Evolutionary conservation across 129 eudicot genomes (phyloP).

Genomic region (Pittosporum tobira): DNA sequence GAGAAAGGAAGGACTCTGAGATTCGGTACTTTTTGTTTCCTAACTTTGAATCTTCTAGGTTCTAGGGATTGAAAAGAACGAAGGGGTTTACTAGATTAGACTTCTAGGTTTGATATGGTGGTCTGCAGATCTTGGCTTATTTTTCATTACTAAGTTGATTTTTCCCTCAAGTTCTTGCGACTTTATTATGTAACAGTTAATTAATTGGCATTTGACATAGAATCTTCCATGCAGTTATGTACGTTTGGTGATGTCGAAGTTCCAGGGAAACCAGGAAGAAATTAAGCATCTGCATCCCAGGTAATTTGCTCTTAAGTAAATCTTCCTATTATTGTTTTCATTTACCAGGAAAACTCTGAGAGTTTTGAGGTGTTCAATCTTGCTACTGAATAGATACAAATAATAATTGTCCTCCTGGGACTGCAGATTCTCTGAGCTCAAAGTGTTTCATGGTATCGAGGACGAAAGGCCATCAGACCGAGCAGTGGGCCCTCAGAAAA

Average conservation of each 20-base stretch:
- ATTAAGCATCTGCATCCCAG: conserved; percentile 70
- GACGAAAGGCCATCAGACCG: conserved; percentile 58
- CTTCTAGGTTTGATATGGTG: too few species aligned
- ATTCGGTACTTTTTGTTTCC: conserved; percentile 47
- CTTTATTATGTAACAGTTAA: too few species aligned
- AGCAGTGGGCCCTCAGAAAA: conserved; percentile 78
- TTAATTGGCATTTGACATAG: conserved; percentile 11
- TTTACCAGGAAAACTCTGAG: background rate
- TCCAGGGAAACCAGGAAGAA: conserved; percentile 49
- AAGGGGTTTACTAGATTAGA: too few species aligned
- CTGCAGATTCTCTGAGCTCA: conserved; percentile 73
- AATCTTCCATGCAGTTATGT: conserved; percentile 56
- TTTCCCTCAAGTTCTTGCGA: too few species aligned
- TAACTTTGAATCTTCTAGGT: too few species aligned
- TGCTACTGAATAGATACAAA: too few species aligned
- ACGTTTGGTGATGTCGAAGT: conserved; percentile 77
- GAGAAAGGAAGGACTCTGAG: conserved; percentile 93
- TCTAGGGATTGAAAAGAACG: too few species aligned
- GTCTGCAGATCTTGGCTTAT: too few species aligned
- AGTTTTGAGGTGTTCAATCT: too few species aligned
- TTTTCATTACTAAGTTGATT: too few species aligned
- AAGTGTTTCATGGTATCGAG: conserved; percentile 66
- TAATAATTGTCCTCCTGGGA: background rate
- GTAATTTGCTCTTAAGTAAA: conserved; percentile 21
- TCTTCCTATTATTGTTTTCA: background rate